phyloP scores from a whole-genome alignment of 148 eudicot species.

The Spergularia bocconei region DNA sequence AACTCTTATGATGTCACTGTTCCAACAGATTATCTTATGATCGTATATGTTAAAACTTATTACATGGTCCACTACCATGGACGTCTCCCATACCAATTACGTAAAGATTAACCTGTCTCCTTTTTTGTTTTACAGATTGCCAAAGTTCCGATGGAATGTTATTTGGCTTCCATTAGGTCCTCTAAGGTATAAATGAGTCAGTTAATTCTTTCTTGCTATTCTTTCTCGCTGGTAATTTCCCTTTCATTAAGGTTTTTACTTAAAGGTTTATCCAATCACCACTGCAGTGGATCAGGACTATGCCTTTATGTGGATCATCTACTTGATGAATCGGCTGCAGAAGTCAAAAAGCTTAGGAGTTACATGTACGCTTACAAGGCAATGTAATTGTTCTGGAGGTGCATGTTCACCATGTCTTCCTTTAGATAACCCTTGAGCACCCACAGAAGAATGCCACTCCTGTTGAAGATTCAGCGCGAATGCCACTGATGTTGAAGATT shows the following conservation, averaged over 20 bases:
- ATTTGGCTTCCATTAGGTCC: conserved; percentile 93
- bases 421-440: neutral
- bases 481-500: too few relatives aligned
- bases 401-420: neutral
- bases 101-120: neutral
- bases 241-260: conserved; percentile 2
- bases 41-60: neutral
- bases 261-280: neutral
- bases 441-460: neutral
- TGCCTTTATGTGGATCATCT: conserved; percentile 82
- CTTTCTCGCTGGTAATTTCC: neutral
- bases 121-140: conserved; percentile 49
- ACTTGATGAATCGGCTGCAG: conserved; percentile 71
- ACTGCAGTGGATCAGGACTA: conserved; percentile 60
- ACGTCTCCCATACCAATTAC: neutral
- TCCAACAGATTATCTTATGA: neutral
- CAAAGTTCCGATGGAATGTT: conserved; percentile 88
- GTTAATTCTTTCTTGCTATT: neutral
- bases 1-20: neutral
- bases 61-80: neutral
- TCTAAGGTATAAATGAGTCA: conserved; percentile 44
- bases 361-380: conserved; percentile 92
- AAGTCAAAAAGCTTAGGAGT: conserved; percentile 79
- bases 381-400: conserved; percentile 24
- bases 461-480: neutral